Evolutionary conservation across 768 basidiomycete genomes (phyloP), one percentile per base, ranked within the genome.

Genomic region (Termitomyces sp.): DNA sequence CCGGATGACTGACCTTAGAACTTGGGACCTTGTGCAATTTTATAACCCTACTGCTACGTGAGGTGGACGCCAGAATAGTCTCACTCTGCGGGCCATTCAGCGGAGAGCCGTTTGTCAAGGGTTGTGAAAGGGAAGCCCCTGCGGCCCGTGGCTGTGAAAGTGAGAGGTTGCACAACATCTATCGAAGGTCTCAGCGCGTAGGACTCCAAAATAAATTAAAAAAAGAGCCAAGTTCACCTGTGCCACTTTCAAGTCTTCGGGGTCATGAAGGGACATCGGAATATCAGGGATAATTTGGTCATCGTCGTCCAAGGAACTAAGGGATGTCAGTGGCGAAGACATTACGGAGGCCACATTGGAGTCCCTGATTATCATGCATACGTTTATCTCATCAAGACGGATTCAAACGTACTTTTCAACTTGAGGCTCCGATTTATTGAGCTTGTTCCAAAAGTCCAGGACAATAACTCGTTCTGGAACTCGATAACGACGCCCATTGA

Each of bases 391-490:
- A n/a, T 23, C 8, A 3, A 51, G 19, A 35, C n/a, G 6, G 11
- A 21, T 34, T 50, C 25, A 37, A 32, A 73, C 76, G 63, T 61
- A 83, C 85, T 70, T 75, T 27, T 69, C 74, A 45, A 72, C 61
- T 54, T 72, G 72, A 35, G 68, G 71, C 59, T 72, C 72, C 31
- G 66, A 71, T 57, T 78, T 79, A 54, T 74, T 81, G 57, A 91
- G 77, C 69, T 90, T 95, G 56, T 84, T 87, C 95, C 96, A 98
- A 67, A 99, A 99, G 70, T 99, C 96, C 47, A 99, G 81, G 45
- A 91, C 81, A 62, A 99, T 90, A 48, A 95, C 81, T 57, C 86
- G 83, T 69, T 98, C 97, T 3, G 97, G 97, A 23, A 98, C 87
- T 65, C 95, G 80, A 73, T 97, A 98, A 43, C 91, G 84, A 61